phyloP scores from a whole-genome alignment of 2,329 filamentous ascomycete genomes.

The Mycosphaerella sp. region DNA sequence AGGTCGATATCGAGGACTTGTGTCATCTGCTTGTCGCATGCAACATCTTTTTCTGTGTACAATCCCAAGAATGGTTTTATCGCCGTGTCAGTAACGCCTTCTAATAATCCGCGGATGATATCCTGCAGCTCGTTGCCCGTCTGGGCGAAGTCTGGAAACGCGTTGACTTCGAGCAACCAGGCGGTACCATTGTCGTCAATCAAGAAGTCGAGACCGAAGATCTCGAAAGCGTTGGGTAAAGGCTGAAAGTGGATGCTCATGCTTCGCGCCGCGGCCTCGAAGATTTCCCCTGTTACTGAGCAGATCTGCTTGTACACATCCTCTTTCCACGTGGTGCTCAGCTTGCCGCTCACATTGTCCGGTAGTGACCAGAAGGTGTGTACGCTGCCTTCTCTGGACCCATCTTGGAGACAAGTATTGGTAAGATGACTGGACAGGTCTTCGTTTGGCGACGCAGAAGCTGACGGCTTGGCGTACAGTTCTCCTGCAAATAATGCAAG shows the following conservation, averaged over 20 bases:
- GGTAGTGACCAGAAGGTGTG: constrained; percentile 67
- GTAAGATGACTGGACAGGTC: constrained; percentile 76
- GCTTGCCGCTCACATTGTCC: constrained; percentile 25
- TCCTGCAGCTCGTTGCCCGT: constrained; percentile 68
- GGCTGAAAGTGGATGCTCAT: constrained; percentile 92
- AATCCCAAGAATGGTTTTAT: constrained; percentile 61
- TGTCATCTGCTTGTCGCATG: constrained; percentile 29
- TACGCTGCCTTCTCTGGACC: constrained; percentile 57
- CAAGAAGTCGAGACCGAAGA: constrained; percentile 87
- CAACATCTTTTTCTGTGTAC: constrained; percentile 7
- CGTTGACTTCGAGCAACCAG: constrained; percentile 87
- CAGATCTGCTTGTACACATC: constrained; percentile 69
- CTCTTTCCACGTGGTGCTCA: constrained; percentile 45
- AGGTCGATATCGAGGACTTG: constrained; percentile 44
- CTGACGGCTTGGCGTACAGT: constrained; percentile 61
- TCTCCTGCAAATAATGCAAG: constrained; percentile 82
- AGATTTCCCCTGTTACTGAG: constrained; percentile 65
- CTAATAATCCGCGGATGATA: constrained; percentile 71
- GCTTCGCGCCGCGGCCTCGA: constrained; percentile 75
- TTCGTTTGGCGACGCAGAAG: constrained; percentile 32
- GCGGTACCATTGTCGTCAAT: constrained; percentile 59
- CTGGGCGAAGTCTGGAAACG: constrained; percentile 93
- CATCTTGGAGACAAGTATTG: constrained; percentile 81
- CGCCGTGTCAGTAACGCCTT: constrained; percentile 61
- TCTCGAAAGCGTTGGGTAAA: constrained; percentile 79